Base-by-base conservation (phyloP, 2,329 filamentous ascomycete genomes). In the Penicillium concentricum region DNA sequence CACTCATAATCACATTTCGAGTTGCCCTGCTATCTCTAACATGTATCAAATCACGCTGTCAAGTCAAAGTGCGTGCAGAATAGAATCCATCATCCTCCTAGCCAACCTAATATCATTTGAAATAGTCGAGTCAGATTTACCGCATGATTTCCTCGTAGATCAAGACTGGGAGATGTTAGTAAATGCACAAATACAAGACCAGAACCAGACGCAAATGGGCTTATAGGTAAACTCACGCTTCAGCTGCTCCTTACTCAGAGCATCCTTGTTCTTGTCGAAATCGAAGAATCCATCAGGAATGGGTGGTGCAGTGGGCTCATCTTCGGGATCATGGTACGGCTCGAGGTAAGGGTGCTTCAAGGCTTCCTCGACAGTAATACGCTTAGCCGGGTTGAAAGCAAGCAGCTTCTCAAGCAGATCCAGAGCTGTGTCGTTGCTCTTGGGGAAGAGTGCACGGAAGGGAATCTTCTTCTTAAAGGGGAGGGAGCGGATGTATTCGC, bases 381-480 rank as follows among this genome's bases (percentile, higher is more conserved):
- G 90, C 87, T 99, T 99, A 61, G 94, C 91, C 0, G 94, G 94
- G 79, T 99, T 99, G 82, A 99, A 99, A 13, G 94, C 93, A 30
- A 99, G 84, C 16, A 99, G 85, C 77, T 94, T 95, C 83, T 99
- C 94, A 24, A 99, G 83, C 38, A 99, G 82, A 71, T 99, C 94
- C 37, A 99, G 83, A 0, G 94, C 94, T 35, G 96, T 81, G 61
- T 97, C 93, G n/a, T 92, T 96, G n/a, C 92, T 97, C 84, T 97
- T 97, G 65, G 94, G 93, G 83, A 99, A 99, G 75, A 99, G 87
- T 43, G 89, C 90, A 75, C 94, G 91, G 86, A 97, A 94, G 0
- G 94, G 92, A 46, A 97, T 95, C 87, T 97, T 97, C 87, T 97
- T 97, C 86, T 97, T 97, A 83, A 97, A 97, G 18, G 94, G 93